Base-by-base conservation (phyloP, 192 early-diverging fungal genomes). In the Coemansia sp. region DNA sequence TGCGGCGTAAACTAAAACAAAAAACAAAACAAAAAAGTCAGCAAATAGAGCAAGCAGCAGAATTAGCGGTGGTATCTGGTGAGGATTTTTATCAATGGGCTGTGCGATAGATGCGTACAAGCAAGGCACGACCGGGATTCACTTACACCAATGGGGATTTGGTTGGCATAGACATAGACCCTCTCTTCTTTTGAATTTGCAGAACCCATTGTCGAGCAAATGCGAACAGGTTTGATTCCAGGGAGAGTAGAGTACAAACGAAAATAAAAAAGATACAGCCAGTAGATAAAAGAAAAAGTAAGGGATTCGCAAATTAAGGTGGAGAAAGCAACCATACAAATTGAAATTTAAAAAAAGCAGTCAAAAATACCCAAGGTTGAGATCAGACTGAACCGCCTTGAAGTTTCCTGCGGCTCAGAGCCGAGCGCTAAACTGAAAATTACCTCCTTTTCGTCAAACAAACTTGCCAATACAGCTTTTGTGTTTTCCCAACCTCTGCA, bases 81-180 rank as follows among this genome's bases (percentile, higher is more conserved):
- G n/a, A n/a, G n/a, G n/a, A n/a, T n/a, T n/a, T n/a, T n/a, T n/a
- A n/a, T n/a, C n/a, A n/a, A n/a, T n/a, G n/a, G 26, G 4, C 26
- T 53, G 51, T 28, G 8, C 33, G 20, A 21, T 31, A 29, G 16
- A 1, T 1, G 9, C 23, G 8, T 2, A 51, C 23, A 51, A 8
- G 10, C 23, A 26, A 51, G 23, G 48, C 23, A 23, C 21, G 8
- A 7, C 23, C 4, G 21, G 25, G 23, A 30, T 16, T 28, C 25
- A 77, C 79, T 82, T 77, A 77, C 79, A 23, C 71, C 75, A 35
- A 82, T 64, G 7, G 79, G 75, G 5, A 82, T 61, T 23, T 68
- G 58, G 65, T 58, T 63, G 35, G 63, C 67, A 58, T 82, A 82
- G 40, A 82, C 55, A 48, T 76, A 68, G 18, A 77, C 75, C n/a